Evolutionary conservation across 306 rosid species (phyloP).

Genomic region (Argentina anserina): DNA sequence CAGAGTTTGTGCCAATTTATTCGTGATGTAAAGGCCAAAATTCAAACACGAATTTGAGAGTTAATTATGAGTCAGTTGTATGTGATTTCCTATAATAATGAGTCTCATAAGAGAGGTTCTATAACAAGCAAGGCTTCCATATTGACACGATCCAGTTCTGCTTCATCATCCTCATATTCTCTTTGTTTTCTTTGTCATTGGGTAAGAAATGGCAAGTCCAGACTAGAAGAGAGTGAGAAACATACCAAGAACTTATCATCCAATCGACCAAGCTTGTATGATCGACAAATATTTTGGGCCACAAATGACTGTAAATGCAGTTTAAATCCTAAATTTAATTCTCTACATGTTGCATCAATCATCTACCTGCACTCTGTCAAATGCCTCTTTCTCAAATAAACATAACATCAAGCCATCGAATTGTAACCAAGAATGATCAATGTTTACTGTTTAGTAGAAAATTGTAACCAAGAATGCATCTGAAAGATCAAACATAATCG

Average conservation of each 20-base stretch:
- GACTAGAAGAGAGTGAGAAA: not conserved
- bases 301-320: no score
- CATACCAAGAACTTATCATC: not conserved
- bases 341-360: not conserved
- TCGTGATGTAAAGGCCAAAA: constrained; percentile 17
- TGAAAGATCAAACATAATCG: not conserved
- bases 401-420: not conserved
- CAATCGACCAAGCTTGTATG: no score
- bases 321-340: not conserved
- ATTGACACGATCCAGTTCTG: not conserved
- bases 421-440: no score
- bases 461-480: not conserved
- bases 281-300: not conserved
- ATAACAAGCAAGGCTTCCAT: not conserved
- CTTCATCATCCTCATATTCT: not conserved
- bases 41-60: constrained; percentile 1
- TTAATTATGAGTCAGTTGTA: not conserved
- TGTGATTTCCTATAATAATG: not conserved
- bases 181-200: not conserved
- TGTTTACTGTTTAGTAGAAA: not conserved
- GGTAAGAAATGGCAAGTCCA: not conserved
- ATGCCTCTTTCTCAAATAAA: not conserved
- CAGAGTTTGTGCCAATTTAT: constrained; percentile 19
- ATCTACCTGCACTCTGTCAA: not conserved
- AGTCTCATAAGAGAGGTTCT: not conserved